Evolutionary conservation across 2,329 filamentous ascomycete species (phyloP), one percentile per base, ranked within the genome.

Genomic region (Aspergillus udagawae): DNA sequence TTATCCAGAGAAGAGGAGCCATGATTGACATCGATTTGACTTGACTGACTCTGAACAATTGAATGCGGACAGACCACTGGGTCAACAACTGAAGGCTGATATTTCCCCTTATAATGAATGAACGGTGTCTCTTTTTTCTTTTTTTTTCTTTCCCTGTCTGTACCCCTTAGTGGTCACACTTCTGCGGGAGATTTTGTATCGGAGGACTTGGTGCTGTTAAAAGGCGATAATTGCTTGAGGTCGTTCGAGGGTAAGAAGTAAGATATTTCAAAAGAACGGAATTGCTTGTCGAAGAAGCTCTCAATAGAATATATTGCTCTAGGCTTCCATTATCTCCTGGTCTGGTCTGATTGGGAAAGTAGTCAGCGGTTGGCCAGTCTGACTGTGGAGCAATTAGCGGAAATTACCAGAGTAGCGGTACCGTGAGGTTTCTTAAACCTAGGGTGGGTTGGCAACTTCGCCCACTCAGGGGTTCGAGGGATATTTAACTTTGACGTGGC

Each of bases 1-100:
- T 75, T 59, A 71, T 52, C 64, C 71, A 72, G 59, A 73, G 64
- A 25, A 67, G 51, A 52, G 68, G 53, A 17, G 64, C 53, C 69
- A 73, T 73, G 53, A 51, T 60, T 55, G 52, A 41, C 21, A 23
- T 9, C 6, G n/a, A 35, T 23, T 25, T 27, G 44, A 27, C 14
- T 28, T 38, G n/a, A 10, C 54, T 53, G 32, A 32, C 41, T 49
- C 49, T 53, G 49, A 21, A 48, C 29, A 41, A 61, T 58, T 47
- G 48, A 49, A 53, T 29, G 49, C 29, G 21, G 17, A 1, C 14
- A 7, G 12, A 47, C 10, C 6, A 12, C 23, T 2, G 20, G 10
- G 14, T 14, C 4, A 23, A 47, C 21, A 14, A 23, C 23, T 23
- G 44, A 45, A 21, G 8, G 4, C 10, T 45, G 42, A 20, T 47